Base-by-base conservation (phyloP, 768 basidiomycete species). In the Boletus rubescentipes region DNA sequence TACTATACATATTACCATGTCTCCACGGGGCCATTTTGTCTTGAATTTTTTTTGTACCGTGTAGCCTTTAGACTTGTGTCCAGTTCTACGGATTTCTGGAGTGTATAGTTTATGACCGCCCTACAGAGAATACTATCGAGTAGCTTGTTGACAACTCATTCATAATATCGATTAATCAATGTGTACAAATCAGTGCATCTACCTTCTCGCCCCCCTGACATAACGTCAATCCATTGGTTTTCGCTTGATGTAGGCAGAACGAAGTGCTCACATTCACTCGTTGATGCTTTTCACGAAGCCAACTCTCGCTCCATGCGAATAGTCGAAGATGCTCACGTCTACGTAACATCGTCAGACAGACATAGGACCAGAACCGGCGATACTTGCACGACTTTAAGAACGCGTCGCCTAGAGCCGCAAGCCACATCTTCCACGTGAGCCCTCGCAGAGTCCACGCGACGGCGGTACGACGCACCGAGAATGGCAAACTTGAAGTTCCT, bases 321-420 rank as follows among this genome's bases (percentile, higher is more conserved):
- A 84, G 66, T 87, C 86, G 61, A 78, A 87, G 23, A 79, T 72
- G 6, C 80, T 73, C 62, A 87, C 83, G 79, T 83, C 84, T 86
- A 51, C 29, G 26, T 21, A 14, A 37, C 43, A 9, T 20, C 39
- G 6, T 58, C 52, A 61, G 55, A 44, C 12, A 37, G 2, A 20
- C 12, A 8, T 29, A 15, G 20, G 18, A 38, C 20, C 35, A 8
- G 12, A 4, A 26, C 20, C 34, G 2, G 26, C 20, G 38, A 26
- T 8, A 38, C 82, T 64, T 55, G 83, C 86, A 88, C 10, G 81
- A 84, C 71, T 87, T 88, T 42, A 87, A 63, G 61, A 88, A 86
- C 59, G 77, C 79, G 64, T 79, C 84, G 1, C 83, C 79, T 79
- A 12, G 5, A 21, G 16, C 20, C 9, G 16, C 3, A 16, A 29